Percentiles rank a stretch among this genome's conserved stretches.
These are phyloP conservation scores for Thalia dealbata DNA, from an alignment of 176 grass and related monocot genomes.

Conservation along the genomic window DNA sequence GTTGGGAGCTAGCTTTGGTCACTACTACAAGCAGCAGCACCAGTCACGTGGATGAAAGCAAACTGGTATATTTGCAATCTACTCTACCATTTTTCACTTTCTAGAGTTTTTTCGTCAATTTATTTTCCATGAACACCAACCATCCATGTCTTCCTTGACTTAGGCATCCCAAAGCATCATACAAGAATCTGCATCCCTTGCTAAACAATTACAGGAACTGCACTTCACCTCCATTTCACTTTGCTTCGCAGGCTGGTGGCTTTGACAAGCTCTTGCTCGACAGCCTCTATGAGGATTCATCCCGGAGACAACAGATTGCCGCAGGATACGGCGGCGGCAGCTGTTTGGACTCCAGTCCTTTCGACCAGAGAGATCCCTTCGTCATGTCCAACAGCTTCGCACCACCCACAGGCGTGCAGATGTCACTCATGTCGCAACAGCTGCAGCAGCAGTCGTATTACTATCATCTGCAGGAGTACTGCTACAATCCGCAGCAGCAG, in stretches of 20 bases:
- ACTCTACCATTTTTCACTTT: neutral
- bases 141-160: too few species aligned
- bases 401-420: slow-evolving; percentile 56
- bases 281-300: slow-evolving; percentile 74
- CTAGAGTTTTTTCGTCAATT: too few species aligned
- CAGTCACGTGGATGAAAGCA: slow-evolving; percentile 39
- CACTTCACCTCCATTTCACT: neutral
- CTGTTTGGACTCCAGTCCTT: slow-evolving; percentile 38
- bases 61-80: slow-evolving; percentile 36
- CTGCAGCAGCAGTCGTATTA: slow-evolving; percentile 35
- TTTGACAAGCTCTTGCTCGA: slow-evolving; percentile 95
- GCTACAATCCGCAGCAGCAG: slow-evolving; percentile 9
- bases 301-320: slow-evolving; percentile 63
- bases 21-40: slow-evolving; percentile 59
- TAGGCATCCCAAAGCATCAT: too few species aligned
- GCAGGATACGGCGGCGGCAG: slow-evolving; percentile 33
- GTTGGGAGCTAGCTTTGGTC: slow-evolving; percentile 79
- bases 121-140: too few species aligned
- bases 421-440: slow-evolving; percentile 60
- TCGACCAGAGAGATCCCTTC: slow-evolving; percentile 54
- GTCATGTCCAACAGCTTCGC: slow-evolving; percentile 55
- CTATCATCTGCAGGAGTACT: slow-evolving; percentile 21
- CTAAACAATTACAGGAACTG: too few species aligned
- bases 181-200: too few species aligned
- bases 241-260: slow-evolving; percentile 45